Evolutionary conservation across 805 yeast genomes (phyloP), one percentile per base, ranked within the genome.

Genomic region (Saccharomycopsis fodiens): DNA sequence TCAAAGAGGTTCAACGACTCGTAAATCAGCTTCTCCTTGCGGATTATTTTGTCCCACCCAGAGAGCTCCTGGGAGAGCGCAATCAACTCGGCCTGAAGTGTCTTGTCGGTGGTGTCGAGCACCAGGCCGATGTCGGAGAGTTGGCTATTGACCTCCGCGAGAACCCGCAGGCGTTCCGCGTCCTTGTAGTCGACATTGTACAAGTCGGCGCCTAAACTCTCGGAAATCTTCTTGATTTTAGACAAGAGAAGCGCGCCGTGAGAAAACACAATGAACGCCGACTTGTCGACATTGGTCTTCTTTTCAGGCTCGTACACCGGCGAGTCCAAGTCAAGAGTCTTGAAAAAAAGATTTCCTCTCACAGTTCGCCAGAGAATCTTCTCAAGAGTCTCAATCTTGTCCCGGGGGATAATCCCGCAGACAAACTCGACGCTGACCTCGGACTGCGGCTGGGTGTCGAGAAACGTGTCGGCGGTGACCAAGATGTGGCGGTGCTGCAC

Each of bases 281-380:
- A 74, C 55, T 80, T 81, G 46, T 64, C 69, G 22, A 77, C 71
- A 44, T 61, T 65, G 13, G 66, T 61, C 53, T 74, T 73, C 3
- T 73, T 52, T 50, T 74, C 73, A 12, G 74, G 59, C 54, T 81
- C 85, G 56, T 72, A 81, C 43, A 81, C 61, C 31, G 74, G 70
- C 52, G 74, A 76, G 1, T 67, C 63, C 48, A 82, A 66, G 55
- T 78, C 85, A 35, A 72, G 67, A 39, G 77, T 69, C 49, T 75
- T 75, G 58, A 80, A 74, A 57, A 70, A 79, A 55, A 82, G 68
- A 56, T 82, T 82, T 61, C 88, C 88, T 63, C 88, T 73, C 54
- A 82, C 68, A 12, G 74, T 78, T 66, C 89, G 73, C 88, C 88
- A 82, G 48, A 82, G 64, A 47, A 82, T 79, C 58, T 76, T 79